These are phyloP conservation scores for Podila horticola DNA, from an alignment of 192 early-diverging fungal genomes.

Conservation along the genomic window DNA sequence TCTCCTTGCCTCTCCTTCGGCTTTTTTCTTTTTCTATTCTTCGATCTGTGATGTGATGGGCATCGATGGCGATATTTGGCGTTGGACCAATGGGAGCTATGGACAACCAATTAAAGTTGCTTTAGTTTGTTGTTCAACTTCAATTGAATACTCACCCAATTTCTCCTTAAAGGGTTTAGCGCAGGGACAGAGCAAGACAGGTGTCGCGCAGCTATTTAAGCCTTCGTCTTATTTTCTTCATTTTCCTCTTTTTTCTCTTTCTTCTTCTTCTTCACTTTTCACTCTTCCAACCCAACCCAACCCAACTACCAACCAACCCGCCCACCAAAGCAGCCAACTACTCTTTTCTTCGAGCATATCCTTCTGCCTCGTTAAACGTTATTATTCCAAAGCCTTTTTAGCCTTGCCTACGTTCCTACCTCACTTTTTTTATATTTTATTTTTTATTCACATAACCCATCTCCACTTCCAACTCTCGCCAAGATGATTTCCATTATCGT, in stretches of 20 bases:
- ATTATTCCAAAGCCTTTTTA: neutral
- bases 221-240: neutral
- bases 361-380: neutral
- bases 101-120: no score
- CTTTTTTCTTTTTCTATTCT: neutral
- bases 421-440: constrained; percentile 14
- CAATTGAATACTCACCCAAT: neutral
- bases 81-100: constrained; percentile 12
- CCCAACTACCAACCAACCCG: neutral
- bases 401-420: neutral
- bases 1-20: neutral
- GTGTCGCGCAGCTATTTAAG: neutral
- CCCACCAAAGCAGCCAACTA: neutral
- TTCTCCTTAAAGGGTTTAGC: neutral
- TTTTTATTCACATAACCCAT: constrained; percentile 5
- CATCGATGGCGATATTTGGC: constrained; percentile 21
- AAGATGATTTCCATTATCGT: constrained; percentile 44
- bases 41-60: constrained; percentile 4
- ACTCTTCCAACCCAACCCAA: neutral
- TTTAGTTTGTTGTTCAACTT: neutral
- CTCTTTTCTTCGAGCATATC: neutral
- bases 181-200: neutral
- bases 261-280: constrained; percentile 4
- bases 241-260: neutral
- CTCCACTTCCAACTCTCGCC: constrained; percentile 12